These are phyloP conservation scores for Melaleuca alternifolia DNA, from an alignment of 345 rosid genomes.

Conservation along the genomic window DNA sequence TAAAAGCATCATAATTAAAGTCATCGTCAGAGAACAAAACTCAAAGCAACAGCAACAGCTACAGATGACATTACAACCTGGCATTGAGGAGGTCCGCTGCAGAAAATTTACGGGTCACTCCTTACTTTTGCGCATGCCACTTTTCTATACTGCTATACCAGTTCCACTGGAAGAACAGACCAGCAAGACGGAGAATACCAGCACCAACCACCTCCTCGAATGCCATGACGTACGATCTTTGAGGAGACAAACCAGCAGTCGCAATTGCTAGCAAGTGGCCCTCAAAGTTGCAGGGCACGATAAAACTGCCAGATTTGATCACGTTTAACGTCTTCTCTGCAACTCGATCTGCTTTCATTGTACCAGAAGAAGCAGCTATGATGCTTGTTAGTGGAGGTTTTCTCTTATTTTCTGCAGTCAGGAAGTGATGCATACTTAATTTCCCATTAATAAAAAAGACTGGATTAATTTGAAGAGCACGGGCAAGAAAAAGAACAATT, in stretches of 20 bases:
- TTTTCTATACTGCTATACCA: conserved; percentile 56
- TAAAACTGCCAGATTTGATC: conserved; percentile 58
- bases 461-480: background rate
- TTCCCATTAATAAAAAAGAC: background rate
- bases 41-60: background rate
- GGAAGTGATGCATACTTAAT: background rate
- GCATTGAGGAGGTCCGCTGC: background rate
- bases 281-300: conserved; percentile 61
- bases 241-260: conserved; percentile 63
- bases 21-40: background rate
- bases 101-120: conserved; percentile 10
- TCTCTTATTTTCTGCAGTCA: conserved; percentile 43
- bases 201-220: conserved; percentile 56
- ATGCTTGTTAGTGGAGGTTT: conserved; percentile 55
- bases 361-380: conserved; percentile 49
- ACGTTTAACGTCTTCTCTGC: conserved; percentile 66
- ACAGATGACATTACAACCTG: background rate
- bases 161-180: conserved; percentile 60
- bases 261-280: conserved; percentile 52
- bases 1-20: background rate
- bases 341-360: conserved; percentile 77
- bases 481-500: background rate
- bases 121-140: conserved; percentile 20
- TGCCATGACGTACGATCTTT: conserved; percentile 63
- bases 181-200: conserved; percentile 34